Percentiles rank a stretch among this genome's conserved stretches.
These are phyloP conservation scores for Yamadazyma sp. DNA, from an alignment of 805 yeast genomes.

Conservation along the genomic window DNA sequence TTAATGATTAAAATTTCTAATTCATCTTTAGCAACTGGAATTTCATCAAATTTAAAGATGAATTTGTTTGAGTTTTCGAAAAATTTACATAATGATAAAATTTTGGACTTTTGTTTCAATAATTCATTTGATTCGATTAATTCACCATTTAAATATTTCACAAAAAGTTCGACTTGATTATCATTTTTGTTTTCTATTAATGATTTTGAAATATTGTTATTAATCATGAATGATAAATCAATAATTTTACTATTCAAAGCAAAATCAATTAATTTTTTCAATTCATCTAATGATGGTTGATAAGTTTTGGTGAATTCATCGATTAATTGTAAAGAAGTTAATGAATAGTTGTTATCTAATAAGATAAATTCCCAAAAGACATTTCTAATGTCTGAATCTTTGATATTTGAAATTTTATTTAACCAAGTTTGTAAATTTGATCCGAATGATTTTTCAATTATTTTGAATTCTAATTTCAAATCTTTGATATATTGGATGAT, in stretches of 20 bases:
- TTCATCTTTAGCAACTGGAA: slow-evolving; percentile 31
- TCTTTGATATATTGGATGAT: slow-evolving; percentile 30
- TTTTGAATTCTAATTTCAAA: slow-evolving; percentile 28
- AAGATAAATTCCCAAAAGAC: slow-evolving; percentile 37
- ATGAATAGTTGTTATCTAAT: slow-evolving; percentile 30
- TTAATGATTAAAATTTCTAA: slow-evolving; percentile 40
- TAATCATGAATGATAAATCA: slow-evolving; percentile 41
- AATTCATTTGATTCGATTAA: slow-evolving; percentile 19
- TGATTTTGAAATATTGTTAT: slow-evolving; percentile 37
- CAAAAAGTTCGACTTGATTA: slow-evolving; percentile 26
- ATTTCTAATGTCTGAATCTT: slow-evolving; percentile 25
- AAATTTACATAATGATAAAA: slow-evolving; percentile 38
- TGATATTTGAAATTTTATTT: slow-evolving; percentile 23
- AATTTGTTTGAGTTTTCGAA: slow-evolving; percentile 21
- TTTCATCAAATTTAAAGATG: slow-evolving; percentile 32
- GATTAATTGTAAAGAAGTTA: slow-evolving; percentile 32
- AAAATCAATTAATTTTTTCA: slow-evolving; percentile 29
- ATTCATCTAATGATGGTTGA: slow-evolving; percentile 24
- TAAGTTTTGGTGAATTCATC: slow-evolving; percentile 30
- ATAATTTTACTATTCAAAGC: slow-evolving; percentile 34
- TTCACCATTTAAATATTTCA: slow-evolving; percentile 34
- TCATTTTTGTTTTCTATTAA: slow-evolving; percentile 24
- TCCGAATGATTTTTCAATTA: slow-evolving; percentile 35
- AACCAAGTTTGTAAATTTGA: slow-evolving; percentile 36
- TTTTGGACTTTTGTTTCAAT: slow-evolving; percentile 31